These are phyloP conservation scores for Rhexocercosporidium sp. DNA, from an alignment of 2,329 filamentous ascomycete genomes.

Conservation along the genomic window DNA sequence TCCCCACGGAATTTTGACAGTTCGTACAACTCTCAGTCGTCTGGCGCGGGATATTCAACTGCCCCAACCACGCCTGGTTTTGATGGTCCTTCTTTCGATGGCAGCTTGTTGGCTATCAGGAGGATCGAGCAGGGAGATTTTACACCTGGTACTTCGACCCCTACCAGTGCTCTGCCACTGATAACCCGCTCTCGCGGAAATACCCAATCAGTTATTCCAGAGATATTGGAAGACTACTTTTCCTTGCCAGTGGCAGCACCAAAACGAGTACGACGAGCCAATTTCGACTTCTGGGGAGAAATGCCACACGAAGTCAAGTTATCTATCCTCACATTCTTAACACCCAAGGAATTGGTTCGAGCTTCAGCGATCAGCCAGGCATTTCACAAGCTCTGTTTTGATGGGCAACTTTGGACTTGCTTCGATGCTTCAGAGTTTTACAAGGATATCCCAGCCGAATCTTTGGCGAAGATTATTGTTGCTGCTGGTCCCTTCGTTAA, in stretches of 20 bases:
- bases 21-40: slow-evolving; percentile 35
- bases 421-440: slow-evolving; percentile 90
- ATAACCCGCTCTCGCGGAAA: slow-evolving; percentile 30
- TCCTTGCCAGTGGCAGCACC: slow-evolving; percentile 28
- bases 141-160: slow-evolving; percentile 28
- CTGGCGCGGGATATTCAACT: slow-evolving; percentile 36
- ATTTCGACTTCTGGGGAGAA: slow-evolving; percentile 75
- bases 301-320: slow-evolving; percentile 85
- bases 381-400: slow-evolving; percentile 86
- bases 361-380: slow-evolving; percentile 77
- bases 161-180: slow-evolving; percentile 33
- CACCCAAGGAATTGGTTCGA: slow-evolving; percentile 80
- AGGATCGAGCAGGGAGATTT: slow-evolving; percentile 29
- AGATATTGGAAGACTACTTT: slow-evolving; percentile 42
- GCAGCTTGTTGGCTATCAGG: slow-evolving; percentile 29
- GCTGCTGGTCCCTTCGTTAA: slow-evolving; percentile 88
- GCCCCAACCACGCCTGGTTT: slow-evolving; percentile 40
- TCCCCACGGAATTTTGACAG: slow-evolving; percentile 37
- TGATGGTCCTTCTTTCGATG: slow-evolving; percentile 36
- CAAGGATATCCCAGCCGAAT: slow-evolving; percentile 80
- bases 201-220: slow-evolving; percentile 34
- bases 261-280: slow-evolving; percentile 41
- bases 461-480: slow-evolving; percentile 83
- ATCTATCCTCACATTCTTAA: slow-evolving; percentile 75
- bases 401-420: slow-evolving; percentile 90